Evolutionary conservation across 768 basidiomycete species (phyloP).

Genomic region (Lepiota brunneoincarnata): DNA sequence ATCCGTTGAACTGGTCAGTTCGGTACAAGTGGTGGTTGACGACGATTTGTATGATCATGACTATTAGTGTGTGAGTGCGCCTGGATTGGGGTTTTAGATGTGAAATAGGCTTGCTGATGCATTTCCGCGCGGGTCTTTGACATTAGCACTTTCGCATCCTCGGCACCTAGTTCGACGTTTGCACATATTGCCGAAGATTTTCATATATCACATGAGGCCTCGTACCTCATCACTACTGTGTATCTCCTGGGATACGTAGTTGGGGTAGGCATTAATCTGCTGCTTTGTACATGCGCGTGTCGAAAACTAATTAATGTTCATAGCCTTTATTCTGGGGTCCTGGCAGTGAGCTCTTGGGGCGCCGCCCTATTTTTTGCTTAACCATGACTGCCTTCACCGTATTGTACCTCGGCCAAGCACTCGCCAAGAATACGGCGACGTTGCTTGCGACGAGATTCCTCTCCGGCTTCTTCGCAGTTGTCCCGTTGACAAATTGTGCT

Average conservation of each 20-base stretch:
- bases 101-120: background rate
- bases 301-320: background rate
- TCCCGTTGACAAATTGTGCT: slow-evolving; percentile 56
- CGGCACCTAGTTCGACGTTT: slow-evolving; percentile 46
- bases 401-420: slow-evolving; percentile 57
- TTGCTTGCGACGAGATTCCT: slow-evolving; percentile 62
- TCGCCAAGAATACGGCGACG: slow-evolving; percentile 56
- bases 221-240: slow-evolving; percentile 46
- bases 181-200: slow-evolving; percentile 36
- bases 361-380: slow-evolving; percentile 47
- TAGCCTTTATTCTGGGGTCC: slow-evolving; percentile 60
- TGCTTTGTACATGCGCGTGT: background rate
- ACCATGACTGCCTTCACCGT: slow-evolving; percentile 52
- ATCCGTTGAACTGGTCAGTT: slow-evolving; percentile 54
- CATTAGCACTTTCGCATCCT: slow-evolving; percentile 62
- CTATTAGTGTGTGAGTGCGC: slow-evolving; percentile 50
- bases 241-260: slow-evolving; percentile 53
- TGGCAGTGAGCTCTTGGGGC: slow-evolving; percentile 56
- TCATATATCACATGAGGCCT: slow-evolving; percentile 36
- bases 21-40: slow-evolving; percentile 48
- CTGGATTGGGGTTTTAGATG: background rate
- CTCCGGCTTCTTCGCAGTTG: slow-evolving; percentile 59
- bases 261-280: slow-evolving; percentile 32
- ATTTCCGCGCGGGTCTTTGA: too few species aligned
- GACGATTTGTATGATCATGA: slow-evolving; percentile 40